These are phyloP conservation scores for Microbotryum scabiosae DNA, from an alignment of 1,284 basidiomycete species.

Conservation along the genomic window DNA sequence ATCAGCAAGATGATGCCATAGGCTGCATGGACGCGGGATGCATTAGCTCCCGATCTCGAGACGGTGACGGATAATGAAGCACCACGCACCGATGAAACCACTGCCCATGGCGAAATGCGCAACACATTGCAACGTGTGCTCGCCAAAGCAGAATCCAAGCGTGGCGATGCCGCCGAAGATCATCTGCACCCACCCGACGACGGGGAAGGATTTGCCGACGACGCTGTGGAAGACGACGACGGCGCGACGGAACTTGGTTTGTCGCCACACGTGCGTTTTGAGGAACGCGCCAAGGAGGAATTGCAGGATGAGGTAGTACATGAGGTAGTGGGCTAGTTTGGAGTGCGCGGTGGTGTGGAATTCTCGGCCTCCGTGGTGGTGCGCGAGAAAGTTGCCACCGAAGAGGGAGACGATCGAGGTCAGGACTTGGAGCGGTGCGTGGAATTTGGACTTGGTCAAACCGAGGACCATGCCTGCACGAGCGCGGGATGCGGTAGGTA, in stretches of 20 bases:
- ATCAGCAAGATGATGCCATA: slow-evolving; percentile 79
- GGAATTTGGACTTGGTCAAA: slow-evolving; percentile 26
- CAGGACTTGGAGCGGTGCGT: slow-evolving; percentile 30
- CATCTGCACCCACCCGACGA: slow-evolving; percentile 78
- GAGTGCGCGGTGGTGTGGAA: slow-evolving; percentile 33
- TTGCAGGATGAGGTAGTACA: slow-evolving; percentile 45
- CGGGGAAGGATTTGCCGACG: slow-evolving; percentile 75
- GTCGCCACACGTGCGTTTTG: slow-evolving; percentile 81
- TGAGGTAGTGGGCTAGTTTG: slow-evolving; percentile 24
- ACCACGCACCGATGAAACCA: slow-evolving; percentile 9
- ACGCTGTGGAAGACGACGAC: slow-evolving; percentile 66
- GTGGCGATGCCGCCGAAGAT: slow-evolving; percentile 52
- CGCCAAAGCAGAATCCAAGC: slow-evolving; percentile 67
- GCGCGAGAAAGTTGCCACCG: slow-evolving; percentile 26
- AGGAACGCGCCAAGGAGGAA: slow-evolving; percentile 74
- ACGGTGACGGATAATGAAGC: no score
- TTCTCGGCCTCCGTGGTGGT: slow-evolving; percentile 29
- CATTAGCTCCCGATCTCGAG: no score
- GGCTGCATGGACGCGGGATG: slow-evolving; percentile 46
- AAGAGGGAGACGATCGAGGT: slow-evolving; percentile 21
- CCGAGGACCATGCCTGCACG: slow-evolving; percentile 32
- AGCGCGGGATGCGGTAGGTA: neutral
- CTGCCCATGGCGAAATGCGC: slow-evolving; percentile 56
- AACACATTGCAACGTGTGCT: slow-evolving; percentile 45
- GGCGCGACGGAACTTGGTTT: slow-evolving; percentile 58